Conservation (phyloP, 2,329 filamentous ascomycete species). For the Xylariaceae sp. region DNA sequence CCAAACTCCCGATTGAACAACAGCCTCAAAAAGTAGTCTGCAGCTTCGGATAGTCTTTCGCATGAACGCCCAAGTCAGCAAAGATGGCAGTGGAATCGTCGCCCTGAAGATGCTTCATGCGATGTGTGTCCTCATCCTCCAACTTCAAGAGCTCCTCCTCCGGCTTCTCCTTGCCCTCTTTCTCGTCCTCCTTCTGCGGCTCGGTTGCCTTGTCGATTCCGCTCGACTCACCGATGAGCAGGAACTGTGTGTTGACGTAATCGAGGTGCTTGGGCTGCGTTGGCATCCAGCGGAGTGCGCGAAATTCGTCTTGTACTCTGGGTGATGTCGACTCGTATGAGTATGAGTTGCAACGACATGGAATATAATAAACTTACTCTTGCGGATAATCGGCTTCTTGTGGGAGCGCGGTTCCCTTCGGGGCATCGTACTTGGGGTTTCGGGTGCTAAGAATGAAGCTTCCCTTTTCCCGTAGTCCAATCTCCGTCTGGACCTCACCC, state of each 20-base stretch:
- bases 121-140: conserved; percentile 68
- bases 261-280: conserved; percentile 70
- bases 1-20: too few relatives aligned
- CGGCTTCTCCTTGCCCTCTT: conserved; percentile 58
- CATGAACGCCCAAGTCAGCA: conserved; percentile 39
- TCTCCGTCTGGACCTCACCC: conserved; percentile 67
- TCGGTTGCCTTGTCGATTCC: conserved; percentile 54
- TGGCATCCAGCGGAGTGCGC: conserved; percentile 68
- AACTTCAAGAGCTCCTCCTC: conserved; percentile 70
- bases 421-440: conserved; percentile 69
- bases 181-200: conserved; percentile 50
- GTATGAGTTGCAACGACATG: not conserved
- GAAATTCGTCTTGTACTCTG: conserved; percentile 68
- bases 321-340: conserved; percentile 11
- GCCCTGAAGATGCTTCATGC: conserved; percentile 50
- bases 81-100: conserved; percentile 45
- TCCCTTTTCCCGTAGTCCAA: conserved; percentile 67
- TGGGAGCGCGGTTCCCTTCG: conserved; percentile 58
- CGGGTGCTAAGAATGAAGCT: conserved; percentile 77
- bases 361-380: conserved; percentile 44
- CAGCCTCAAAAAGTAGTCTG: conserved; percentile 50
- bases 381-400: conserved; percentile 66
- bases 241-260: conserved; percentile 69
- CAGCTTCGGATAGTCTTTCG: conserved; percentile 61
- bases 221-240: conserved; percentile 70